A percentile compares a stretch with the other conserved stretches of the same genome.
Evolutionary conservation across 495 filamentous ascomycete species (phyloP).

Genomic region (Lichenothelia convexa): DNA sequence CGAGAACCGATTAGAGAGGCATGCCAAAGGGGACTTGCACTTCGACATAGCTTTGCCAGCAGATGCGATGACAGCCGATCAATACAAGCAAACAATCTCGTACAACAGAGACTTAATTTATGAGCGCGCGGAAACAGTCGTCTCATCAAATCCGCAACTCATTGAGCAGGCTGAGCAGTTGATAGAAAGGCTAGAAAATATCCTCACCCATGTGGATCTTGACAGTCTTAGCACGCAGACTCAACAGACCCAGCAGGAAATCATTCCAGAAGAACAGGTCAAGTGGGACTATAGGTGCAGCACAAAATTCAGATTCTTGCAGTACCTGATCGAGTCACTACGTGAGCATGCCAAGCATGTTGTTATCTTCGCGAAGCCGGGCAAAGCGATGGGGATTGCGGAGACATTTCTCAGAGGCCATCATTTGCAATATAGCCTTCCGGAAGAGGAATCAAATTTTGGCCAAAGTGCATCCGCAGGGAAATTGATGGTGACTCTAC

Average conservation of each 20-base stretch:
- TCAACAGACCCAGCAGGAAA: conserved; percentile 17
- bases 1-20: background rate
- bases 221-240: conserved; percentile 24
- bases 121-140: conserved; percentile 2
- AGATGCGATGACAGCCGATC: conserved; percentile 5
- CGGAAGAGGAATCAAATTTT: conserved; percentile 22
- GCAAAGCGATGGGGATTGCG: conserved; percentile 28
- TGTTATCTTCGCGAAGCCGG: conserved; percentile 26
- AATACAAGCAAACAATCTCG: conserved; percentile 4
- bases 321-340: conserved; percentile 29
- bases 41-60: background rate
- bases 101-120: conserved; percentile 3
- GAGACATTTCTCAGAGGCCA: conserved; percentile 35
- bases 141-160: background rate
- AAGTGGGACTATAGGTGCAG: conserved; percentile 38
- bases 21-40: background rate
- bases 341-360: conserved; percentile 27
- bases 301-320: conserved; percentile 38
- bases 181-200: conserved; percentile 27
- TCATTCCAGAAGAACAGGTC: conserved; percentile 27
- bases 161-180: conserved; percentile 21
- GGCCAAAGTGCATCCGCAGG: conserved; percentile 15
- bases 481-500: conserved; percentile 29
- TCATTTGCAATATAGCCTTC: conserved; percentile 25
- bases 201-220: conserved; percentile 36